Evolutionary conservation across 2,329 filamentous ascomycete genomes (phyloP), one percentile per base, ranked within the genome.

Genomic region (Apiospora rasikravindrae): DNA sequence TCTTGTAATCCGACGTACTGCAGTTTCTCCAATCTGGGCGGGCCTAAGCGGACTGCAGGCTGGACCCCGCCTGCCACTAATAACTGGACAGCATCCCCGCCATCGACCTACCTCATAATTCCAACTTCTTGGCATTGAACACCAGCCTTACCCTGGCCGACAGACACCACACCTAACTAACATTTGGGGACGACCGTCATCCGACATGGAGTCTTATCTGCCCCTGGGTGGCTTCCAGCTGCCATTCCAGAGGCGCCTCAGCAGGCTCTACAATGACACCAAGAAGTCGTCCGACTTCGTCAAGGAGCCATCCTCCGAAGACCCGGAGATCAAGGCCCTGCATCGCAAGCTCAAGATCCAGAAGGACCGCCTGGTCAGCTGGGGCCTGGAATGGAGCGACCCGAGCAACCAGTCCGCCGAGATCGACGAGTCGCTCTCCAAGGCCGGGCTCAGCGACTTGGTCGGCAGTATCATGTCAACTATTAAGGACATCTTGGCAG

Each of bases 351-450:
- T 94, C 75, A 89, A 92, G 74, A 94, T 95, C 76, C 93, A 95
- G 77, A 94, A 94, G 80, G 92, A 95, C 83, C 88, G 93, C 22
- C 85, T 95, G 67, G 90, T 94, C 72, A 92, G 90, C 73, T 96
- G 93, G 93, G 93, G 93, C 0, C 84, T 94, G 70, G 92, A 94
- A 80, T 96, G 93, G 93, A 93, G 91, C 71, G 93, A 95, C 80
- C 90, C 91, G 40, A 70, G 70, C 22, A 88, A 86, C 75, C 88
- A 91, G 78, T 87, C 91, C 73, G 88, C 90, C 77, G 90, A 93
- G 80, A 95, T 95, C 74, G 90, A 92, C 77, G 89, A 91, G 77
- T 90, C 89, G 19, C 84, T 92, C 11, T 93, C 92, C 77, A 91
- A 92, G 79, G 91, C 92, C 70, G 93, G 93, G 29, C 83, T 95